Base-by-base conservation (phyloP, 2,329 filamentous ascomycete genomes). In the Fusarium floridanum region DNA sequence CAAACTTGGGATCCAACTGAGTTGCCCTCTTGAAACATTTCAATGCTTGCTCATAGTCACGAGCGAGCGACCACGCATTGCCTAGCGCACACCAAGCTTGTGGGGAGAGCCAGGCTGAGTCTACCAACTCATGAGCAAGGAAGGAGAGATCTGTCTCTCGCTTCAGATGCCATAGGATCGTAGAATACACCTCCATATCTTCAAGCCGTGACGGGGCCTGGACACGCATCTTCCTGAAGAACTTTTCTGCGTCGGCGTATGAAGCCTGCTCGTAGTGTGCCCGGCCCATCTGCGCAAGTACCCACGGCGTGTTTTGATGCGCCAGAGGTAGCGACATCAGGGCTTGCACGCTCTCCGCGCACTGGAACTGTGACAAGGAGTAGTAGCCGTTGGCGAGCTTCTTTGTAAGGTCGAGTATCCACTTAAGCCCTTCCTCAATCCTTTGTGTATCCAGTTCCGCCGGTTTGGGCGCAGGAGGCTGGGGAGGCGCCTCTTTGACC, bases 171-270 rank as follows among this genome's bases (percentile, higher is more conserved):
- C 97, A 99, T n/a, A 99, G 88, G n/a, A 97, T 93, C 1, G 97
- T 99, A 16, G 96, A 98, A 84, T 98, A 99, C 39, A 98, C 92
- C 81, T 99, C 97, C 95, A 98, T 98, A 80, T 98, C 95, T 80
- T 97, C 93, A 53, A 97, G 88, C 5, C 94, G 91, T 1, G 94
- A 94, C 1, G 96, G 96, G 14, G 94, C 92, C 76, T 97, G 88
- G 36, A 92, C 90, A 61, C 95, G 92, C 75, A 99, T 90, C 66
- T 92, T 91, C 67, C 91, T 88, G 82, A 98, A 99, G 78, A 92
- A 93, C 74, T 93, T 94, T 81, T 98, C 96, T 4, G 97, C 95
- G 73, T 98, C 94, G 3, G 87, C 86, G 80, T 98, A 98, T 75
- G 93, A 90, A 11, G 93, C 93, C 81, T 96, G 94, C 85, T 99